Evolutionary conservation across 2,329 filamentous ascomycete genomes (phyloP).

Genomic region (Pseudonectria buxi): DNA sequence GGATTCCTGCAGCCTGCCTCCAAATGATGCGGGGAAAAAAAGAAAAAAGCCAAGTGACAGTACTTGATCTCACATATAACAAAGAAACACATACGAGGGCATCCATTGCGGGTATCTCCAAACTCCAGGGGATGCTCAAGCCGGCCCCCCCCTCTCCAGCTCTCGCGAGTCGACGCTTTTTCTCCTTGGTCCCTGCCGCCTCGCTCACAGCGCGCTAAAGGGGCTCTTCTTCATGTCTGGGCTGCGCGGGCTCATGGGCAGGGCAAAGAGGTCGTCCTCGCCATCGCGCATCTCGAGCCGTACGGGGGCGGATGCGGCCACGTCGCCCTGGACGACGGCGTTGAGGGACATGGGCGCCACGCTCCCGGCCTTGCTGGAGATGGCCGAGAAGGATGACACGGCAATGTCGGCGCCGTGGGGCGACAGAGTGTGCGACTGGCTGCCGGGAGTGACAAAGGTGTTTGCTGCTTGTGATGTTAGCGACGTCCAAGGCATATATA

Average conservation of each 20-base stretch:
- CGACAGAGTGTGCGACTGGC: conserved; percentile 27
- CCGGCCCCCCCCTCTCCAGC: too few species aligned
- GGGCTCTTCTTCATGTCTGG: conserved; percentile 81
- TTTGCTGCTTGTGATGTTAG: conserved; percentile 23
- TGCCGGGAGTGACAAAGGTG: conserved; percentile 27
- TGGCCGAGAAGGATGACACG: conserved; percentile 29
- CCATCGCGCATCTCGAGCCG: conserved; percentile 18
- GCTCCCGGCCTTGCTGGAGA: conserved; percentile 15
- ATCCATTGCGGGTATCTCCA: too few species aligned
- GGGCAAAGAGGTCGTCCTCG: conserved; percentile 79
- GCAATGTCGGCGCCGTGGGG: conserved; percentile 28
- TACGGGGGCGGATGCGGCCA: conserved; percentile 11
- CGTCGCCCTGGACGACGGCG: conserved; percentile 22
- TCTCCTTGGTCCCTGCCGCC: too few species aligned
- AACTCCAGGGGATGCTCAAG: too few species aligned
- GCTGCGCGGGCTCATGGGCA: conserved; percentile 78
- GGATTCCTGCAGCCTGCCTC: too few species aligned
- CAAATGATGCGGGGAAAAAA: too few species aligned
- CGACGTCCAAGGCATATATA: too few species aligned
- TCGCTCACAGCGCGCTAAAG: conserved; percentile 50
- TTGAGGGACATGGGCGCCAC: conserved; percentile 27
- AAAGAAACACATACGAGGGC: too few species aligned
- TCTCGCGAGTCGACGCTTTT: too few species aligned
- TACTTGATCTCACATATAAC: too few species aligned
- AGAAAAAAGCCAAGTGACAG: too few species aligned